Evolutionary conservation across 75 land plant species (phyloP).

Genomic region (Larix kaempferi): DNA sequence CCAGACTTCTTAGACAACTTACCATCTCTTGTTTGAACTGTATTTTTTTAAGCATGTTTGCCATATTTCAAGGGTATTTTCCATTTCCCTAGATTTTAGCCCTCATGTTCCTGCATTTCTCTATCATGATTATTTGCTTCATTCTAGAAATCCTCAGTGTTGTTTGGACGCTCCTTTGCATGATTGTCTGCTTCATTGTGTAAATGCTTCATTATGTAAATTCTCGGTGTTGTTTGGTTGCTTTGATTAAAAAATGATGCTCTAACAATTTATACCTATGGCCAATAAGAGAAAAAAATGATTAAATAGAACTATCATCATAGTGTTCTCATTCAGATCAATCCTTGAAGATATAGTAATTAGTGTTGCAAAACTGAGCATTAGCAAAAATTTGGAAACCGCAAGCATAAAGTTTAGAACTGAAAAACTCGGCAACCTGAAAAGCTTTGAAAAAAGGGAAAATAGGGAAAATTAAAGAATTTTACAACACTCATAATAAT

Average conservation of each 20-base stretch:
- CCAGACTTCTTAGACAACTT: neutral
- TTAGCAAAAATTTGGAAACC: too few relatives aligned
- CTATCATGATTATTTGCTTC: neutral
- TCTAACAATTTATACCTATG: constrained; percentile 1
- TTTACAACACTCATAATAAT: neutral
- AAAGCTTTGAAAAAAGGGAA: too few relatives aligned
- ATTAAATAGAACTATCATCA: too few relatives aligned
- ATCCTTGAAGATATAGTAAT: neutral
- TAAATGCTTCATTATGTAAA: neutral
- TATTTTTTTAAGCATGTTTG: neutral
- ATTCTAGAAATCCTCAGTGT: neutral
- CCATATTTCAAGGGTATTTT: neutral
- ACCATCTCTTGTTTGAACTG: neutral
- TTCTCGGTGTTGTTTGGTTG: too few relatives aligned
- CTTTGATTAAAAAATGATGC: neutral
- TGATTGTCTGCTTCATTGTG: neutral
- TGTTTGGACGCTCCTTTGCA: neutral
- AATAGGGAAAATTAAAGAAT: neutral
- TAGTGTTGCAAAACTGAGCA: too few relatives aligned
- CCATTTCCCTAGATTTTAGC: neutral
- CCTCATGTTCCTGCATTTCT: neutral
- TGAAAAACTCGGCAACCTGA: neutral
- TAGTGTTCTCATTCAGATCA: too few relatives aligned
- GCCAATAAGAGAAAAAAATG: neutral
- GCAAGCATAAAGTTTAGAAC: neutral